These are phyloP conservation scores for Neurospora discreta DNA, from an alignment of 495 filamentous ascomycete genomes.

Conservation along the genomic window DNA sequence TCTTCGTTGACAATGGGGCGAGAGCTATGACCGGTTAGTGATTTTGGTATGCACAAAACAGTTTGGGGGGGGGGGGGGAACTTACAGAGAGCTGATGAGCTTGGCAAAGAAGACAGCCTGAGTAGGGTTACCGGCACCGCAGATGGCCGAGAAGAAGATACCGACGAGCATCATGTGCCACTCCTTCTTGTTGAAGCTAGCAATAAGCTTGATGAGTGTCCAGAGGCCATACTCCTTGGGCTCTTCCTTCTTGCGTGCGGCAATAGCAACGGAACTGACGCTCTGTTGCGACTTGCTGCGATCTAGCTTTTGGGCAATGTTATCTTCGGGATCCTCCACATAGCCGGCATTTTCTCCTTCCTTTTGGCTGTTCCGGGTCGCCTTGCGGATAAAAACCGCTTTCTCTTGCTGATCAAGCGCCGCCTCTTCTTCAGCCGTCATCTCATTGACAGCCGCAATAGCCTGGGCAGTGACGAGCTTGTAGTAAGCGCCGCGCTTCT, in stretches of 20 bases:
- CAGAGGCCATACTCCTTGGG: conserved; percentile 56
- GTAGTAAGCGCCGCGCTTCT: conserved; percentile 45
- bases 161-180: conserved; percentile 63
- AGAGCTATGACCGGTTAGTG: conserved; percentile 19
- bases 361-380: conserved; percentile 13
- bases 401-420: conserved; percentile 31
- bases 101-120: conserved; percentile 90
- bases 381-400: conserved; percentile 35
- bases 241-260: conserved; percentile 36
- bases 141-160: conserved; percentile 65
- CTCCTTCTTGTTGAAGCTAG: conserved; percentile 70
- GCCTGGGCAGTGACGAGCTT: conserved; percentile 47
- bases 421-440: conserved; percentile 35
- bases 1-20: conserved; percentile 22
- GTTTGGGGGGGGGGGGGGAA: conserved; percentile 4
- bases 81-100: conserved; percentile 49
- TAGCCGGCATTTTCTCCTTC: conserved; percentile 13
- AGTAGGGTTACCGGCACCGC: conserved; percentile 73
- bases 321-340: conserved; percentile 48
- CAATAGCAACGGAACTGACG: conserved; percentile 57
- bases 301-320: conserved; percentile 43
- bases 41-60: background rate
- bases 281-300: conserved; percentile 57
- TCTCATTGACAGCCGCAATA: conserved; percentile 48
- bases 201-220: conserved; percentile 76